Evolutionary conservation across 2,329 filamentous ascomycete genomes (phyloP).

Genomic region (Volutella citrinella): DNA sequence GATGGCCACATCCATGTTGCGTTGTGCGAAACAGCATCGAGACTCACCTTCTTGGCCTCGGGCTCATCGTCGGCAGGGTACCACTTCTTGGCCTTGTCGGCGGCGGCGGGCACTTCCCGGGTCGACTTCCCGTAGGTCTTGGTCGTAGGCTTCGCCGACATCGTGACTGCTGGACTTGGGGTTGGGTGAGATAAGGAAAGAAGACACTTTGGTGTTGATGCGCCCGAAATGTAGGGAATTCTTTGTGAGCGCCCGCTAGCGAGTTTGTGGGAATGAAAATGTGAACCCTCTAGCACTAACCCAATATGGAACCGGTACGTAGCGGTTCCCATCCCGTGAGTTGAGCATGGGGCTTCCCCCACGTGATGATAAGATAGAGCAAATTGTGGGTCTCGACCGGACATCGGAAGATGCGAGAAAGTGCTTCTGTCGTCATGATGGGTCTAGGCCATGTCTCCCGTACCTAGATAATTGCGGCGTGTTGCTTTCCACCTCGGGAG

Average conservation of each 20-base stretch:
- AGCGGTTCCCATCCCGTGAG: conserved; percentile 13
- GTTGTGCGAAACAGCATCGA: conserved; percentile 20
- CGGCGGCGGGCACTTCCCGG: conserved; percentile 81
- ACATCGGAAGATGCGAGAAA: conserved; percentile 40
- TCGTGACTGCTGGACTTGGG: conserved; percentile 51
- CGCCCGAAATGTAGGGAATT: conserved; percentile 40
- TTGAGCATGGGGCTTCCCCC: conserved; percentile 31
- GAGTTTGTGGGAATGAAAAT: conserved; percentile 44
- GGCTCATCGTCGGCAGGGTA: conserved; percentile 93
- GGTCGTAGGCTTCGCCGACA: conserved; percentile 73
- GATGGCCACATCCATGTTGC: conserved; percentile 11
- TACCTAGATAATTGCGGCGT: conserved; percentile 18
- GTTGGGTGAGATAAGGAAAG: conserved; percentile 34
- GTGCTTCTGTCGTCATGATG: conserved; percentile 28
- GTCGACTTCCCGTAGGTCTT: conserved; percentile 99
- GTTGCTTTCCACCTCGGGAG: too few species aligned
- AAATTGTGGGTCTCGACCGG: conserved; percentile 9
- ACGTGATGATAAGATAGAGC: conserved; percentile 38
- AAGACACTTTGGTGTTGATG: conserved; percentile 36
- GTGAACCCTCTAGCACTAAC: conserved; percentile 41
- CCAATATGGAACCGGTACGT: conserved; percentile 22
- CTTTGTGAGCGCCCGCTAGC: conserved; percentile 40
- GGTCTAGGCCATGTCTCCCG: conserved; percentile 13
- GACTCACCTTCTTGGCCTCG: conserved; percentile 91
- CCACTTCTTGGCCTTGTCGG: conserved; percentile 97